These are phyloP conservation scores for Albifimbria verrucaria DNA, from an alignment of 2,329 filamentous ascomycete species.

Conservation along the genomic window DNA sequence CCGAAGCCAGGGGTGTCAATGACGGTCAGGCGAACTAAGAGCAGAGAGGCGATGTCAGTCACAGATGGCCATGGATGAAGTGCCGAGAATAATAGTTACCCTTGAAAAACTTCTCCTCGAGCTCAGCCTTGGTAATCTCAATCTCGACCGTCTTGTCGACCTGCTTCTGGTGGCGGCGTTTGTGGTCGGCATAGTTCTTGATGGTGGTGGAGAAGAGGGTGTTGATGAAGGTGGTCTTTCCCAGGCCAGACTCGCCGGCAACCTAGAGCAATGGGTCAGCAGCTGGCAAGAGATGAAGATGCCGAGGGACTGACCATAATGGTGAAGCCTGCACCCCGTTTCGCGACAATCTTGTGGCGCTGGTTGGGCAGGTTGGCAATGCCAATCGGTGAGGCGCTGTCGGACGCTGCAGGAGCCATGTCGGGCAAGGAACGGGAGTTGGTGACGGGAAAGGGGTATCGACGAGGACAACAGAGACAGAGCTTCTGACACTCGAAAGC, in stretches of 20 bases:
- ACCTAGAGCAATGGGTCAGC: slow-evolving; percentile 54
- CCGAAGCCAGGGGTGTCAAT: slow-evolving; percentile 99
- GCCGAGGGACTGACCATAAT: slow-evolving; percentile 74
- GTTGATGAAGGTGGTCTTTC: slow-evolving; percentile 99
- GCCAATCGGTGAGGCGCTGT: slow-evolving; percentile 66
- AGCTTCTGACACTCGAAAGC: not conserved
- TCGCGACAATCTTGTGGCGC: slow-evolving; percentile 71
- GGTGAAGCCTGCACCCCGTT: slow-evolving; percentile 95
- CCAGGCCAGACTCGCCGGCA: slow-evolving; percentile 95
- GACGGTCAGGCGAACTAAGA: slow-evolving; percentile 87
- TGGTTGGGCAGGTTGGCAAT: slow-evolving; percentile 73
- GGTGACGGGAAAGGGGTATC: slow-evolving; percentile 5
- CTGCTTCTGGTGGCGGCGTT: slow-evolving; percentile 98
- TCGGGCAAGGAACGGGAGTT: slow-evolving; percentile 20
- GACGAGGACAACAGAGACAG: slow-evolving; percentile 6
- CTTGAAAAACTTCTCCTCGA: slow-evolving; percentile 99
- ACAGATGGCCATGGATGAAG: slow-evolving; percentile 2
- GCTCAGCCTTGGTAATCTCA: slow-evolving; percentile 98
- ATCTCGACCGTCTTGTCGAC: slow-evolving; percentile 99
- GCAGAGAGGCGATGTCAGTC: not conserved
- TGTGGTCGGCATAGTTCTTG: slow-evolving; percentile 99
- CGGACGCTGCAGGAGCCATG: slow-evolving; percentile 57
- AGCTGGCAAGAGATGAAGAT: slow-evolving; percentile 2
- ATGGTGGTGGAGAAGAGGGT: slow-evolving; percentile 99
- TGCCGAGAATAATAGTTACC: slow-evolving; percentile 50